phyloP scores from a whole-genome alignment of 208 protist species.

The Crithidia acanthocephali region DNA sequence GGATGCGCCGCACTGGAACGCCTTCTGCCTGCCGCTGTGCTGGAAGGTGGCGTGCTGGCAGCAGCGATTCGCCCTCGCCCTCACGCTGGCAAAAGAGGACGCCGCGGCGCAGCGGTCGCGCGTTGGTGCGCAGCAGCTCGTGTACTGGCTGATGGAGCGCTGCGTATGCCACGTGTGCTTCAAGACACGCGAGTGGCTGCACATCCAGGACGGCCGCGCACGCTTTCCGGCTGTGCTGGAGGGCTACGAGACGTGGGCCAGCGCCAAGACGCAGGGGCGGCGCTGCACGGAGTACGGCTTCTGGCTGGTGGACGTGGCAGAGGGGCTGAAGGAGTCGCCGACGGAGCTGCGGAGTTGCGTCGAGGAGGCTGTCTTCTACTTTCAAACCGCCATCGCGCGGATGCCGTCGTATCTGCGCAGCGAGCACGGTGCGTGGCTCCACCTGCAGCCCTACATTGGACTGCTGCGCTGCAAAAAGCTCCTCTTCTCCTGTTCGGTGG shows the following conservation, averaged over 20 bases:
- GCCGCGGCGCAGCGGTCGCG: conserved; percentile 39
- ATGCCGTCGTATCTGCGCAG: conserved; percentile 72
- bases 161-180: conserved; percentile 63
- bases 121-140: conserved; percentile 36
- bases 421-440: conserved; percentile 82
- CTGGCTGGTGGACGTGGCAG: conserved; percentile 64
- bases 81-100: conserved; percentile 48
- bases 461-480: conserved; percentile 76
- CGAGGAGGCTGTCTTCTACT: conserved; percentile 68
- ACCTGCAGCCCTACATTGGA: conserved; percentile 80
- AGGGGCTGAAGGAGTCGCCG: conserved; percentile 33
- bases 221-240: conserved; percentile 47
- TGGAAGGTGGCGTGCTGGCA: conserved; percentile 79
- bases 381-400: conserved; percentile 64
- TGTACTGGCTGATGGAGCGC: conserved; percentile 51
- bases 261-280: conserved; percentile 65
- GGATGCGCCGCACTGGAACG: conserved; percentile 66
- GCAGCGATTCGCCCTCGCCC: conserved; percentile 47
- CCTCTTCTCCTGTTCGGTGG: conserved; percentile 70
- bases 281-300: conserved; percentile 76
- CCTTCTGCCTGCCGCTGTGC: conserved; percentile 72
- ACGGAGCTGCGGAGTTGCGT: conserved; percentile 52
- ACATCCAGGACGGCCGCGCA: conserved; percentile 46
- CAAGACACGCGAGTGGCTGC: conserved; percentile 40
- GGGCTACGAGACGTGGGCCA: conserved; percentile 57